phyloP scores from a whole-genome alignment of 169 alveolate species.

The Eimeria sp. region DNA sequence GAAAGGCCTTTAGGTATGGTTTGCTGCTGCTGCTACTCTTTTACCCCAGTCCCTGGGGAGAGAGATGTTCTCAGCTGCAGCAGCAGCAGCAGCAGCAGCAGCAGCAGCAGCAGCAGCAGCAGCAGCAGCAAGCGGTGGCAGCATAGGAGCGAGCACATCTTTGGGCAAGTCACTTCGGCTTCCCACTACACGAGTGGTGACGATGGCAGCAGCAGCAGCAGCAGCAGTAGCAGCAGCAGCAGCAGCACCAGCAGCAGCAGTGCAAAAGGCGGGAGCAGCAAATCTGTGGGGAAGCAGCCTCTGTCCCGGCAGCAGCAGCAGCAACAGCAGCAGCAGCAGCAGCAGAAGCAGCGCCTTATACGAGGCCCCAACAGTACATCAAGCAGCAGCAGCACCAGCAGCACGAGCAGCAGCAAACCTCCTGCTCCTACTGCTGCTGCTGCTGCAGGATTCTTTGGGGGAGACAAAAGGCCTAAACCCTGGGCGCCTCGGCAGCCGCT shows the following conservation, averaged over 20 bases:
- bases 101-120: slow-evolving; percentile 44
- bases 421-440: slow-evolving; percentile 42
- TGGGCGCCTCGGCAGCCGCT: slow-evolving; percentile 38
- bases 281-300: not conserved
- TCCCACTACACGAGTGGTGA: not conserved
- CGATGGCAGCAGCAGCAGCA: slow-evolving; percentile 30
- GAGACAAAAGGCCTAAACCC: slow-evolving; percentile 17
- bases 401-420: too few species aligned
- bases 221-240: slow-evolving; percentile 47
- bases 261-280: not conserved
- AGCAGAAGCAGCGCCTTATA: not conserved
- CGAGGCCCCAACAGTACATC: slow-evolving; percentile 1
- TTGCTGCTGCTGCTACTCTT: slow-evolving; percentile 3
- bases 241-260: slow-evolving; percentile 13
- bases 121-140: slow-evolving; percentile 47
- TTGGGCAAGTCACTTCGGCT: not conserved
- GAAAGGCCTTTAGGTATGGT: too few species aligned
- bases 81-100: slow-evolving; percentile 46
- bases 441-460: slow-evolving; percentile 35
- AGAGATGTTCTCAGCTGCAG: not conserved
- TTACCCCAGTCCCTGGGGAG: slow-evolving; percentile 30
- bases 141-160: slow-evolving; percentile 20
- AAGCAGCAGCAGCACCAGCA: too few species aligned
- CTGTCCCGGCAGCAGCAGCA: not conserved
- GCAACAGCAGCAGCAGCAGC: slow-evolving; percentile 34